Percentiles rank a stretch among this genome's conserved stretches.
Evolutionary conservation across 1,284 basidiomycete species (phyloP).

Genomic region (Pseudozyma tsukubaensis): DNA sequence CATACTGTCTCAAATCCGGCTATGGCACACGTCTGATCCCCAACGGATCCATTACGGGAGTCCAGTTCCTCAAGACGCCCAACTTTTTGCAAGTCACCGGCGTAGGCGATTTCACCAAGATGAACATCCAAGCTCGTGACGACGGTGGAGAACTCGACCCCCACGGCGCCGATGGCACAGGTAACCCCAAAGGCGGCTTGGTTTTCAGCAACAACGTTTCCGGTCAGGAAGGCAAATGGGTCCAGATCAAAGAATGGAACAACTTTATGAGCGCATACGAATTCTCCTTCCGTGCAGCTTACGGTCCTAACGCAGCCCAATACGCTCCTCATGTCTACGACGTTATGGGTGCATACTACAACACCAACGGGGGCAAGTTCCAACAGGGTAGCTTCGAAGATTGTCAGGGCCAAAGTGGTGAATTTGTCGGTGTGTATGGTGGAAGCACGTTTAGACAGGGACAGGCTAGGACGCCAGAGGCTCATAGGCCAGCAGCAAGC

Average conservation of each 20-base stretch:
- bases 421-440: constrained; percentile 40
- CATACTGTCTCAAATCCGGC: constrained; percentile 76
- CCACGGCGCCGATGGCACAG: constrained; percentile 52
- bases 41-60: constrained; percentile 77
- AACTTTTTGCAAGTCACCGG: constrained; percentile 79
- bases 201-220: constrained; percentile 47
- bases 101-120: constrained; percentile 75
- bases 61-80: constrained; percentile 77
- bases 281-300: constrained; percentile 57
- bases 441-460: constrained; percentile 50
- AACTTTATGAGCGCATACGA: constrained; percentile 54
- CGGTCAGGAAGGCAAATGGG: constrained; percentile 39
- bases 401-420: constrained; percentile 48
- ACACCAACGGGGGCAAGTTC: constrained; percentile 44
- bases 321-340: constrained; percentile 59
- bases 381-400: constrained; percentile 46
- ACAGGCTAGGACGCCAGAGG: constrained; percentile 30
- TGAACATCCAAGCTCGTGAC: constrained; percentile 65
- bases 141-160: constrained; percentile 59
- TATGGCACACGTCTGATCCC: constrained; percentile 77
- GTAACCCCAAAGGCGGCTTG: constrained; percentile 55
- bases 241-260: constrained; percentile 56
- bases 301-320: constrained; percentile 37
- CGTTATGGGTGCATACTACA: constrained; percentile 46
- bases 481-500: constrained; percentile 31